Evolutionary conservation across 2,329 filamentous ascomycete genomes (phyloP), one percentile per base, ranked within the genome.

Genomic region (Hypoxylon sp.): DNA sequence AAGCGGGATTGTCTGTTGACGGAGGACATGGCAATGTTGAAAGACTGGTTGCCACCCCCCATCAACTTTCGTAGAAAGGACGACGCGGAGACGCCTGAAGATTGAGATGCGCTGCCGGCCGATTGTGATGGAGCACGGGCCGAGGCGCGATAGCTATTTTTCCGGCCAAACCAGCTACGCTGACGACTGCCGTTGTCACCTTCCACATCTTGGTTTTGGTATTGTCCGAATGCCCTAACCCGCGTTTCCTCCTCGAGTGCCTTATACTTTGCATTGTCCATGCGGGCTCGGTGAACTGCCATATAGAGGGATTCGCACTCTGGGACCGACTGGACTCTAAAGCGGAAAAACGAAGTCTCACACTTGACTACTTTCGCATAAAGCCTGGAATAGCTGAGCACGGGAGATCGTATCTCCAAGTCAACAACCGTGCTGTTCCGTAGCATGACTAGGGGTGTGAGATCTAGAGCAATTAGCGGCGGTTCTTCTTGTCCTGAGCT

Each of bases 351-450:
- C 74, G 83, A 85, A 33, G 86, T 86, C 13, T 90, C 91, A 55
- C 91, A 76, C 82, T 82, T 87, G 66, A 85, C 87, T 63, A 97
- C 86, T 74, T 89, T 88, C 4, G 92, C 94, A 69, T 92, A 85
- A 22, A 85, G 80, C 47, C 75, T 72, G 17, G 78, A 77, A 66
- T 79, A 88, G 35, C 85, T 78, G 5, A 92, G 92, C 26, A 94
- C 92, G 1, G 93, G 93, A 5, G 95, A 98, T 54, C 94, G 92
- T 71, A 99, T 93, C 72, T 97, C 96, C 59, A 99, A 93, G 78
- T 99, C 96, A 33, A 99, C 88, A 3, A 92, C 93, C 22, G 94
- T 99, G 74, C 94, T 96, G 75, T 95, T 92, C 70, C 95, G 90
- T 68, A 98, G 90, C 73, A 94, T 92, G 6, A 98, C 95, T 39